Evolutionary conservation across 345 rosid genomes (phyloP), one percentile per base, ranked within the genome.

Genomic region (Punica granatum): DNA sequence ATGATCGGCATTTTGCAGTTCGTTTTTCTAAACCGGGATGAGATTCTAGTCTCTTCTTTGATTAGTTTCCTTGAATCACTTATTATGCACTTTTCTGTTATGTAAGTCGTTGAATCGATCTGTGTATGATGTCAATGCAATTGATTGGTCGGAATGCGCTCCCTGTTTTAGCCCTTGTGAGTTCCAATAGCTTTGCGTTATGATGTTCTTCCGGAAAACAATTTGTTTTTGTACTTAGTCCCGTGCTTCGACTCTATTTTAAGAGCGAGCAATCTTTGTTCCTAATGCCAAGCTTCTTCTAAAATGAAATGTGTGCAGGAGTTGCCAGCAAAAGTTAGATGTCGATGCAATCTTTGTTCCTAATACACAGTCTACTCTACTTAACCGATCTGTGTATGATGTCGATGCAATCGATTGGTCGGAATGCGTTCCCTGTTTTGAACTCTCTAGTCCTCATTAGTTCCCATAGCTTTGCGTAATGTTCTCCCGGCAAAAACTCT

Each of bases 261-360:
- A 4, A n/a, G 30, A n/a, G 23, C 23, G 1, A 6, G 58, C 21
- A 14, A 56, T 56, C 61, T 26, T 28, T 33, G 11, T 12, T 56
- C 61, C 33, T 51, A 51, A 56, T 26, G 30, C 15, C 39, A 31
- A 44, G 35, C 19, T 65, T 41, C 56, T 37, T 43, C 18, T 65
- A 42, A 42, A 65, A 65, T 42, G 28, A 63, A 64, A 64, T 25
- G 30, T n/a, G 36, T 28, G 64, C 15, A 66, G 70, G 60, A 66
- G 26, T 42, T 59, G n/a, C 7, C 42, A 8, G 35, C 60, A 0
- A 46, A 16, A 0, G 63, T 25, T 31, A 67, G 8, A 36, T n/a
- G n/a, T n/a, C n/a, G n/a, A n/a, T n/a, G n/a, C n/a, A n/a, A n/a
- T n/a, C n/a, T n/a, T n/a, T n/a, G n/a, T n/a, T n/a, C n/a, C n/a